Evolutionary conservation across 2,329 filamentous ascomycete genomes (phyloP), one percentile per base, ranked within the genome.

Genomic region (Alternaria rosae): DNA sequence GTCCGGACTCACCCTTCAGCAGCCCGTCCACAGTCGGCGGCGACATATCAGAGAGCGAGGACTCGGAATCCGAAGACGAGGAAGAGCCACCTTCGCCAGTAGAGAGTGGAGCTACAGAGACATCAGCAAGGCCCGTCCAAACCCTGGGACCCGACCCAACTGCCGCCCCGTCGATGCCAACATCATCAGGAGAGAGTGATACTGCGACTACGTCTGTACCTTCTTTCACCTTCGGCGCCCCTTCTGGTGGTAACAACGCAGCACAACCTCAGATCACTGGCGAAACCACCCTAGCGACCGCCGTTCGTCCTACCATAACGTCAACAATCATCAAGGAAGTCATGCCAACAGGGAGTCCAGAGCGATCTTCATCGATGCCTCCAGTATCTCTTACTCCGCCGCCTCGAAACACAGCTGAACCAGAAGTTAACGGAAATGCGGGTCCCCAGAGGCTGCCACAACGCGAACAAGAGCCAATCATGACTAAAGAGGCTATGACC

Each of bases 401-500:
- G 26, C 44, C 45, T 13, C n/a, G 25, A n/a, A 59, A 28, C 43
- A 52, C 57, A 35, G 23, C 57, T 4, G 42, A 35, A 41, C 28
- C 47, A 12, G 47, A 42, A 28, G 8, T 52, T 6, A 11, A 30
- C 4, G 54, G 42, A 12, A 25, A 42, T 11, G 48, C 41, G 6
- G 32, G 23, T 21, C 26, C 59, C 6, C 48, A 54, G 51, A 59
- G 26, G 35, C 9, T 35, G 10, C 54, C 30, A 25, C 26, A 58
- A 50, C 42, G 30, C 13, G 47, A 59, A 21, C 44, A 65, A 21
- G 61, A 65, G 57, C 55, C 66, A 4, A 59, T 63, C 23, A 73
- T 78, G 61, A 71, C 70, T 26, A 74, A 70, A 44, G 71, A 70
- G 23, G 75, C 71, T 10, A 71, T 74, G 62, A 70, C 70, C 17